These are phyloP conservation scores for Dryas drummondii DNA, from an alignment of 306 rosid species.

Conservation along the genomic window DNA sequence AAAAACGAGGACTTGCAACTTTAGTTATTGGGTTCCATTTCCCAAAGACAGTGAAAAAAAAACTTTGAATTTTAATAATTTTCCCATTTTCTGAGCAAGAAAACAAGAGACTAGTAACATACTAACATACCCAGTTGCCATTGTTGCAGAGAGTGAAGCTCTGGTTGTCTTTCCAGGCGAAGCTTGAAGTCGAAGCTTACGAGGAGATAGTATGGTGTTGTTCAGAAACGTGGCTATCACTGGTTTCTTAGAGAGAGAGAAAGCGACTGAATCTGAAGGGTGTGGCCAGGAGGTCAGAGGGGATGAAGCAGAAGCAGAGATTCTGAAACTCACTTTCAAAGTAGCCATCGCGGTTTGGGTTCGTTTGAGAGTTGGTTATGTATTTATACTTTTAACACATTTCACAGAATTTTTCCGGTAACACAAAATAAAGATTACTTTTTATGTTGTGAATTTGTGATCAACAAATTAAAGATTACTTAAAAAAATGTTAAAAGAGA, in stretches of 20 bases:
- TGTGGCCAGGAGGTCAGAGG: constrained; percentile 3
- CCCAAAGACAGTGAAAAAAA: neutral
- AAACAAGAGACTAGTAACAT: neutral
- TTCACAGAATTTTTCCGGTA: neutral
- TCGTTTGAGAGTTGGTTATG: neutral
- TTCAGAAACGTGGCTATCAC: constrained; percentile 24
- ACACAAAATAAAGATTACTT: neutral
- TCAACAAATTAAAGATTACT: neutral
- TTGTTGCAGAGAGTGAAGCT: constrained; percentile 29
- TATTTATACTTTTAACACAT: neutral
- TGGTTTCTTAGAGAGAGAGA: constrained; percentile 4
- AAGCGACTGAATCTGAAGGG: constrained; percentile 2
- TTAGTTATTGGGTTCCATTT: neutral
- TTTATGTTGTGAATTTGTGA: no score
- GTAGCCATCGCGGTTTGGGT: constrained; percentile 22
- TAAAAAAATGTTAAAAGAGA: no score
- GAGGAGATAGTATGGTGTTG: constrained; percentile 15
- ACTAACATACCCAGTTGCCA: constrained; percentile 49
- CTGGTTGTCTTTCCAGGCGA: constrained; percentile 17
- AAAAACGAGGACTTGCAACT: neutral
- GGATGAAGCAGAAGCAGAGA: constrained; percentile 19
- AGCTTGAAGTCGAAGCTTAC: constrained; percentile 32
- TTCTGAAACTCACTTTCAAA: constrained; percentile 10
- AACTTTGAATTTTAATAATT: neutral
- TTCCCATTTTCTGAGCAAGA: constrained; percentile 1